A percentile compares a stretch with the other conserved stretches of the same genome.
Evolutionary conservation across 2,329 filamentous ascomycete species (phyloP).

Genomic region (Fusarium nelsonii): DNA sequence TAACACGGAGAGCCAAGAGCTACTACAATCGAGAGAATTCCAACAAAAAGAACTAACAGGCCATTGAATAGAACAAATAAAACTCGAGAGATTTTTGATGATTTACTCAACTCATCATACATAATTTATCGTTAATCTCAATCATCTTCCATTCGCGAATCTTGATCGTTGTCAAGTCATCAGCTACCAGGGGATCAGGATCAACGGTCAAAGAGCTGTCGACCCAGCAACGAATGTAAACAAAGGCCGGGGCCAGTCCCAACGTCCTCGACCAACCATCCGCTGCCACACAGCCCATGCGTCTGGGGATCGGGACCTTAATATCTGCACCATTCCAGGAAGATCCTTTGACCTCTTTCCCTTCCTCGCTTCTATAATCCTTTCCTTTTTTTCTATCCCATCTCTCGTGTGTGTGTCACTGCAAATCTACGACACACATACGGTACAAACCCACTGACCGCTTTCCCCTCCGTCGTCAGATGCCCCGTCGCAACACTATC

Average conservation of each 20-base stretch:
- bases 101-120: conserved; percentile 3
- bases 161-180: conserved; percentile 34
- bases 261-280: conserved; percentile 49
- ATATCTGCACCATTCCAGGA: conserved; percentile 45
- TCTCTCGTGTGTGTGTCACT: conserved; percentile 35
- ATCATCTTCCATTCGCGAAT: conserved; percentile 28
- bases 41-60: conserved; percentile 12
- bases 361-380: conserved; percentile 25
- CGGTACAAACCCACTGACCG: conserved; percentile 17
- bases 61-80: conserved; percentile 15
- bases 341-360: conserved; percentile 25
- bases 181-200: conserved; percentile 9
- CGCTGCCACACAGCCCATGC: conserved; percentile 43
- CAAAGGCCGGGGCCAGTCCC: conserved; percentile 46
- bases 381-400: conserved; percentile 19
- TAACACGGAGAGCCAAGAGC: conserved; percentile 3
- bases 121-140: conserved; percentile 3
- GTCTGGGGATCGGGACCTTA: conserved; percentile 25
- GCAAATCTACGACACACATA: conserved; percentile 28
- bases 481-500: conserved; percentile 47
- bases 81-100: background rate
- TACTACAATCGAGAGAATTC: conserved; percentile 23
- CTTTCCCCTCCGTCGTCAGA: conserved; percentile 32
- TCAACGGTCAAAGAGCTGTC: conserved; percentile 39
- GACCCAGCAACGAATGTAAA: conserved; percentile 55